Conservation (phyloP, 495 filamentous ascomycete species). For the Aspergillus coremiiformis region DNA sequence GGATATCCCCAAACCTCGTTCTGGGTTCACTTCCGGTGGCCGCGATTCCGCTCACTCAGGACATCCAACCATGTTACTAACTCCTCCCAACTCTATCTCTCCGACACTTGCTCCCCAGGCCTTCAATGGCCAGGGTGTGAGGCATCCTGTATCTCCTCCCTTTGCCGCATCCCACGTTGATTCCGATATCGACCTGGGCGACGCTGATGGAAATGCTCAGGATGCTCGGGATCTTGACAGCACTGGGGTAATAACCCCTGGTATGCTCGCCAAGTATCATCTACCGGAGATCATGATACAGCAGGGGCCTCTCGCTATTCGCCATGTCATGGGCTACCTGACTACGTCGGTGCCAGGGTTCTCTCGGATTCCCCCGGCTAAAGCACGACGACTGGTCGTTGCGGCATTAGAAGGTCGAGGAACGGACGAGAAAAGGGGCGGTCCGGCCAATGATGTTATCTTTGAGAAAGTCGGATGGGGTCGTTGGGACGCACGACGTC, state of each 20-base stretch:
- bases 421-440: constrained; percentile 54
- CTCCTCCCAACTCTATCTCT: constrained; percentile 94
- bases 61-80: constrained; percentile 61
- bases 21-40: constrained; percentile 56
- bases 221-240: constrained; percentile 51
- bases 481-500: constrained; percentile 79
- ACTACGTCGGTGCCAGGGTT: constrained; percentile 92
- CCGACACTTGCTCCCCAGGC: constrained; percentile 78
- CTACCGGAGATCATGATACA: constrained; percentile 83
- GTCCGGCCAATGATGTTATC: constrained; percentile 63
- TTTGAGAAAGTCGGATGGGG: constrained; percentile 99
- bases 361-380: constrained; percentile 80
- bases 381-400: constrained; percentile 82
- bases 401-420: constrained; percentile 73
- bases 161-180: constrained; percentile 61
- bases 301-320: constrained; percentile 87
- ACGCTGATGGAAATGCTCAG: constrained; percentile 47
- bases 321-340: constrained; percentile 87
- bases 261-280: constrained; percentile 83
- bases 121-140: constrained; percentile 45
- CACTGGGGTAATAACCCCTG: constrained; percentile 73
- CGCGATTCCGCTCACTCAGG: constrained; percentile 49
- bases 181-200: constrained; percentile 81
- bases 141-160: constrained; percentile 41
- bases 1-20: constrained; percentile 65